Conservation (phyloP, 257 asterid genomes). For the Ligustrum vulgare region DNA sequence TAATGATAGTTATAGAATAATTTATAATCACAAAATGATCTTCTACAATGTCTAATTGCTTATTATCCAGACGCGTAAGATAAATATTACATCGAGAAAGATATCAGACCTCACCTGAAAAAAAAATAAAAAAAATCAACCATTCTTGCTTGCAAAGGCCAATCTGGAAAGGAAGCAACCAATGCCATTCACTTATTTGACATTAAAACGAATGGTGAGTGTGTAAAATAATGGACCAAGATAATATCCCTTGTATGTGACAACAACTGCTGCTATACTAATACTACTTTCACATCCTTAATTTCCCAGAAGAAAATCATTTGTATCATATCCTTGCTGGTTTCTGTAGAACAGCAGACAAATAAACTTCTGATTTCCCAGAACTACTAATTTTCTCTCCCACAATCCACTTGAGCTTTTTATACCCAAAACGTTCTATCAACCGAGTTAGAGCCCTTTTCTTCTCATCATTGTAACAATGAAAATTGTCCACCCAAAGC, state of each 20-base stretch:
- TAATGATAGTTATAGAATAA: constrained; percentile 14
- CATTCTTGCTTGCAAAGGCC: constrained; percentile 24
- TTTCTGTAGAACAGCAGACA: constrained; percentile 78
- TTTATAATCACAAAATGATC: constrained; percentile 25
- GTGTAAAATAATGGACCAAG: constrained; percentile 19
- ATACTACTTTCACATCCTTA: constrained; percentile 25
- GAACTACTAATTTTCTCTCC: constrained; percentile 71
- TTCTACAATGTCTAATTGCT: constrained; percentile 20
- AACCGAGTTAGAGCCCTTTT: constrained; percentile 56
- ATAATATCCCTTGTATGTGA: constrained; percentile 20
- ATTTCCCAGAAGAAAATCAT: neutral
- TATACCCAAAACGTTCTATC: constrained; percentile 80
- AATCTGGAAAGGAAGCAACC: constrained; percentile 16
- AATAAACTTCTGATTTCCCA: constrained; percentile 65
- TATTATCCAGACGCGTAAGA: constrained; percentile 19
- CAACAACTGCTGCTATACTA: constrained; percentile 13
- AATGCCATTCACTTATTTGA: constrained; percentile 34
- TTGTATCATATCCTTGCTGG: constrained; percentile 55
- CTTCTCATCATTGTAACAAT: constrained; percentile 65
- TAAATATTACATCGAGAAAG: constrained; percentile 25
- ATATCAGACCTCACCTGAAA: constrained; percentile 18
- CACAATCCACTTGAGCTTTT: constrained; percentile 81
- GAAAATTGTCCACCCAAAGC: constrained; percentile 76
- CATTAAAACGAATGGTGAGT: constrained; percentile 35
- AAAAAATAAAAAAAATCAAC: constrained; percentile 37